A percentile compares a stretch with the other conserved stretches of the same genome.
These are phyloP conservation scores for Acanthochlamys bracteata DNA, from an alignment of 106 monocot species.

Conservation along the genomic window DNA sequence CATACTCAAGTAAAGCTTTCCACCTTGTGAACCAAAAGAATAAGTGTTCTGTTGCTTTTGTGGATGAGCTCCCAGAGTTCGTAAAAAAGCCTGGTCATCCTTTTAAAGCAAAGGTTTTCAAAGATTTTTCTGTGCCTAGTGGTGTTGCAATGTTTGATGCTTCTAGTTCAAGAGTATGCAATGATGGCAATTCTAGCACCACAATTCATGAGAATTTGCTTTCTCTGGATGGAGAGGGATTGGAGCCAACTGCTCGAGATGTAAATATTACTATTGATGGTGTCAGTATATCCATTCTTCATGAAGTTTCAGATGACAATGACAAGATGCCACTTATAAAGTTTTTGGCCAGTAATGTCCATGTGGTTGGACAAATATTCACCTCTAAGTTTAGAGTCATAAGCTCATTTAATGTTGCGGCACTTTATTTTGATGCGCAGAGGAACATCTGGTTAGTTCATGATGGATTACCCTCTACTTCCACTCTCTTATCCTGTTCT, in stretches of 20 bases:
- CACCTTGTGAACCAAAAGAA: conserved; percentile 71
- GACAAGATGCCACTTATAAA: conserved; percentile 49
- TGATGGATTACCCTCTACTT: neutral
- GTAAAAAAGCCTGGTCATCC: conserved; percentile 85
- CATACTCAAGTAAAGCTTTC: conserved; percentile 37
- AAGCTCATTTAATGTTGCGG: conserved; percentile 30
- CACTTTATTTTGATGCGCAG: conserved; percentile 44
- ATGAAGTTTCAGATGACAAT: conserved; percentile 55
- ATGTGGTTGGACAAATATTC: conserved; percentile 38
- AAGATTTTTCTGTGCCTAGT: conserved; percentile 14
- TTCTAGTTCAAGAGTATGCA: neutral
- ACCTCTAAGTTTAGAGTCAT: conserved; percentile 61
- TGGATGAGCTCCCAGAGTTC: conserved; percentile 73
- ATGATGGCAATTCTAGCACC: conserved; percentile 2
- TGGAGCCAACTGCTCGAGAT: conserved; percentile 11
- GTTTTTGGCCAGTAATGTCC: conserved; percentile 26
- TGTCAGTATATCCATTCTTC: conserved; percentile 38
- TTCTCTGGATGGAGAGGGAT: conserved; percentile 5
- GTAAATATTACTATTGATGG: conserved; percentile 41
- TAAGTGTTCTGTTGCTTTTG: conserved; percentile 55
- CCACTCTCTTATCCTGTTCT: neutral
- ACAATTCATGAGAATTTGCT: conserved; percentile 20
- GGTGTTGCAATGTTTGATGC: conserved; percentile 7
- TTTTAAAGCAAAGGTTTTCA: conserved; percentile 61
- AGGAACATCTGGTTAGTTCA: conserved; percentile 53